Evolutionary conservation across 148 eudicot genomes (phyloP).

Genomic region (Cornus florida): DNA sequence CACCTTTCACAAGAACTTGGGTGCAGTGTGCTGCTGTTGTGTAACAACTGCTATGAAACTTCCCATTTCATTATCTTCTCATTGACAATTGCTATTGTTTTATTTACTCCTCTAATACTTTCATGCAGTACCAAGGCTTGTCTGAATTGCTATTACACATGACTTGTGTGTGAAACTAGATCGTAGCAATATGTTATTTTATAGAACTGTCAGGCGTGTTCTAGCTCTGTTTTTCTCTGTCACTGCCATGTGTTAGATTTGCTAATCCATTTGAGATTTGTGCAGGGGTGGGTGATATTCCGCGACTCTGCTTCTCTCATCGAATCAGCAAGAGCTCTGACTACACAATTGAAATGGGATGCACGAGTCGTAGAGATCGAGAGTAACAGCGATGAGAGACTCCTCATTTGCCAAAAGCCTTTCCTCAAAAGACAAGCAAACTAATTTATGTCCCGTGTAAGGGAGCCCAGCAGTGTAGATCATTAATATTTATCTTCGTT

Average conservation of each 20-base stretch:
- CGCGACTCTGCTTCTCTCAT: slow-evolving; percentile 67
- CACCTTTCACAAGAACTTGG: too few relatives aligned
- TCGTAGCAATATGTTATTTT: not conserved
- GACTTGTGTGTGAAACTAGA: not conserved
- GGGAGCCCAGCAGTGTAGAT: slow-evolving; percentile 14
- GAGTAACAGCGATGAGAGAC: slow-evolving; percentile 73
- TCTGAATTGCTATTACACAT: not conserved
- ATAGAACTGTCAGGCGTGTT: not conserved
- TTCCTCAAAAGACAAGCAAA: slow-evolving; percentile 66
- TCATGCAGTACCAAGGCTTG: not conserved
- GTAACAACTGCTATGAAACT: not conserved
- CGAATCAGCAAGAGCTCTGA: slow-evolving; percentile 66
- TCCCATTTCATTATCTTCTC: not conserved
- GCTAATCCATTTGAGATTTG: slow-evolving; percentile 16
- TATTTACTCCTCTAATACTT: not conserved
- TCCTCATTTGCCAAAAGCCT: slow-evolving; percentile 93
- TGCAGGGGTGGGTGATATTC: slow-evolving; percentile 94
- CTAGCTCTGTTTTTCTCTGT: not conserved
- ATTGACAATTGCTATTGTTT: not conserved
- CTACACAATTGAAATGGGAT: slow-evolving; percentile 85
- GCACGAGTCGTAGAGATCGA: slow-evolving; percentile 86
- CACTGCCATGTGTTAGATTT: not conserved
- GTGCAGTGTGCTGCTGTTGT: not conserved
- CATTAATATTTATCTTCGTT: slow-evolving; percentile 30
- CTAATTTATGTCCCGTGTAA: slow-evolving; percentile 17